Base-by-base conservation (phyloP, 2,329 filamentous ascomycete genomes). In the Zasmidium cellare region DNA sequence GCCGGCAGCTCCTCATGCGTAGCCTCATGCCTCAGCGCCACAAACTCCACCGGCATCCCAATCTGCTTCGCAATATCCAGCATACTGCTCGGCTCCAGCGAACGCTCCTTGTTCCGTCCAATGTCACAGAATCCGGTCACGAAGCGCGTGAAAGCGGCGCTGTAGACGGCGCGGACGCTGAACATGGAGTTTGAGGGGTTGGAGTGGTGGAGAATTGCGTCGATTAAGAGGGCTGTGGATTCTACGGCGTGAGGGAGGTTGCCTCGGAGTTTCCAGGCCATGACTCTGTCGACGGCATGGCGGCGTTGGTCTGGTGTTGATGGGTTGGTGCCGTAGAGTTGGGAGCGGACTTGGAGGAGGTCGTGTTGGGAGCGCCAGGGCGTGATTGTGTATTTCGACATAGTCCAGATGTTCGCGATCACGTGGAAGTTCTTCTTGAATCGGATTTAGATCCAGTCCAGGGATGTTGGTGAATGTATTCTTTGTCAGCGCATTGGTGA, bases 1-100 rank as follows among this genome's bases (percentile, higher is more conserved):
- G 87, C 87, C 0, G 92, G 92, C 56, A 96, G 78, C 71, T 92
- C 89, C 73, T 96, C 90, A 73, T 97, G 92, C 44, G 92, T 96
- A 46, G 90, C 90, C 76, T 96, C 90, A 73, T 97, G 92, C 47
- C 92, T 85, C 58, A 96, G 80, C 78, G 96, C 92, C 54, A 97
- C 91, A 74, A 96, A 96, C 0, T 88, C 87, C 0, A 87, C 85
- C 0, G 89, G 88, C 57, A 92, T 76, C 0, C 84, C 86, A 57
- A 91, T 84, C 41, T 81, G 84, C 72, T 84, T 86, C 59, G 87
- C 88, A 22, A 88, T 80, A 45, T 83, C 81, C 74, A 89, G 88
- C 89, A 92, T 91, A 75, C 82, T 87, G 49, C 65, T 77, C 82
- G 82, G 77, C 54, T 71, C 64, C 85, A 90, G 72, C 78, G 82